These are phyloP conservation scores for Lactarius hatsudake DNA, from an alignment of 768 basidiomycete species.

Conservation along the genomic window DNA sequence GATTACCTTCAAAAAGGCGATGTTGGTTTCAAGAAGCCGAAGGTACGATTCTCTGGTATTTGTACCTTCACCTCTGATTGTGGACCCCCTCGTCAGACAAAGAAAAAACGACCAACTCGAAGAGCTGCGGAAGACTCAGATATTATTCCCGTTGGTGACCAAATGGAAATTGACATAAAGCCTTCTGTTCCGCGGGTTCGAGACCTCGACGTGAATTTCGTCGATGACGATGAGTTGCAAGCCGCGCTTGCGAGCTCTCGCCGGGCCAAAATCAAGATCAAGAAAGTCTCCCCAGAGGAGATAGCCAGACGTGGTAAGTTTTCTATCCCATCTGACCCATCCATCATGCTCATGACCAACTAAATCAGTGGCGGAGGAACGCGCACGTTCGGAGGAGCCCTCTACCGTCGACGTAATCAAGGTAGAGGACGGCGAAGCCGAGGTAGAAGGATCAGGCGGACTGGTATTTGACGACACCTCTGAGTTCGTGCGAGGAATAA, in stretches of 20 bases:
- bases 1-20: constrained; percentile 94
- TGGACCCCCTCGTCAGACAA: constrained; percentile 53
- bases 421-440: constrained; percentile 49
- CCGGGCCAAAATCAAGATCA: constrained; percentile 73
- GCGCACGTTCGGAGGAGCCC: constrained; percentile 49
- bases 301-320: constrained; percentile 69
- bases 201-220: constrained; percentile 83
- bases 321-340: not conserved
- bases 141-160: constrained; percentile 43
- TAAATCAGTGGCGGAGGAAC: constrained; percentile 60
- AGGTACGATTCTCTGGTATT: constrained; percentile 44
- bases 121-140: constrained; percentile 58
- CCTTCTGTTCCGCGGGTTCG: constrained; percentile 64
- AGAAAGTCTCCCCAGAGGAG: constrained; percentile 79
- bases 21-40: constrained; percentile 91
- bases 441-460: constrained; percentile 48
- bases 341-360: constrained; percentile 14
- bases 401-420: constrained; percentile 42
- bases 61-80: not conserved
- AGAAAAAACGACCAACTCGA: constrained; percentile 84
- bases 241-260: constrained; percentile 85
- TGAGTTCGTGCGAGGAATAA: constrained; percentile 89
- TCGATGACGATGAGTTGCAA: constrained; percentile 98
- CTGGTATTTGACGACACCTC: constrained; percentile 95
- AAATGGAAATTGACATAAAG: constrained; percentile 80